Evolutionary conservation across 179 eudicot species (phyloP), one percentile per base, ranked within the genome.

Genomic region (Heliamphora pulchella): DNA sequence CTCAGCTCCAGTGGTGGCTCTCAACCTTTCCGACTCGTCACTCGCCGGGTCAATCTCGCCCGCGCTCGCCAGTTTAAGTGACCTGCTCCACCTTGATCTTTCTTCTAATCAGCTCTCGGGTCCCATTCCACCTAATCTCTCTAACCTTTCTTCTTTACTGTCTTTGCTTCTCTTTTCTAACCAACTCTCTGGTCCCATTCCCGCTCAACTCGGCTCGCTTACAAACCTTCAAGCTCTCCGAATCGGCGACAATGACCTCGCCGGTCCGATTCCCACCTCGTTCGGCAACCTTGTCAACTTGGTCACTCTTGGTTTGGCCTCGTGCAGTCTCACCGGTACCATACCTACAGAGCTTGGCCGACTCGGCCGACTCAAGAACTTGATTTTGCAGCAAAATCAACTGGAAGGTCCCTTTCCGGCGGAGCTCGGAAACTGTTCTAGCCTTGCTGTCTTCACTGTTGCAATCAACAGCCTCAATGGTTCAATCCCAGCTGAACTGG

Each of bases 41-140:
- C 88, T 96, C 66, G 17, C 81, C n/a, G 99, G 99, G 59, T 82
- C 96, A 73, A 83, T 96, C 14, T 86, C 99, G 6, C 88, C 92
- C 1, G 87, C 94, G 54, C 81, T 96, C 74, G 91, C 90, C 71
- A 64, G 74, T 2, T 77, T 96, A 41, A 31, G 22, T 3, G 76
- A 92, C 86, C 92, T 96, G 81, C 83, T 86, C 90, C 90, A 89
- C 87, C 92, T 96, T 80, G 96, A 96, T 81, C 90, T 96, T 66
- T 96, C 99, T 22, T 79, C 82, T 17, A 96, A 96, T 85, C 81
- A 72, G 3, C 89, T 96, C 59, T 68, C 87, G 8, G 98, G 98
- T 8, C 89, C 96, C 89, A 94, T 96, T 17, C 97, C 99, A 92
- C 86, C 96, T 79, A 82, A 88, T 85, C 88, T 96, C 41, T 88